Evolutionary conservation across 257 asterid genomes (phyloP).

Genomic region (Solanum chilense): DNA sequence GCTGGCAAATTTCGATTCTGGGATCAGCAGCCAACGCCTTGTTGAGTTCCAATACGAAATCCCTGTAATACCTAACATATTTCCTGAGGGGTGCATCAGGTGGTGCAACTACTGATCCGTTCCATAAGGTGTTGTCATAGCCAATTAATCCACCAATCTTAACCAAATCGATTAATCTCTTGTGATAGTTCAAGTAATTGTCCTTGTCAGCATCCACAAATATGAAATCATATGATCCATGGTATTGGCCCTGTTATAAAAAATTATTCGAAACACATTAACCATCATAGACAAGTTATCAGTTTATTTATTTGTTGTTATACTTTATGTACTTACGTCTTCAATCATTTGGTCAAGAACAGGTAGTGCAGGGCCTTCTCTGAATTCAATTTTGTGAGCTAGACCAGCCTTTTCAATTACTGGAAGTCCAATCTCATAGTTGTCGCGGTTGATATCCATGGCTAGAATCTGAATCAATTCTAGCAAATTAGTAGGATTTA

Average conservation of each 20-base stretch:
- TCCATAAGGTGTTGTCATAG: slow-evolving; percentile 59
- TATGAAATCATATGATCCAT: slow-evolving; percentile 47
- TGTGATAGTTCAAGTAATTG: slow-evolving; percentile 51
- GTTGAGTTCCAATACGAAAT: slow-evolving; percentile 27
- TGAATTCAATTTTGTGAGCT: slow-evolving; percentile 37
- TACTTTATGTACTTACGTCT: background rate
- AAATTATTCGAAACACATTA: background rate
- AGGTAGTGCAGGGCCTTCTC: slow-evolving; percentile 9
- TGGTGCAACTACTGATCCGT: slow-evolving; percentile 29
- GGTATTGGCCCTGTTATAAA: slow-evolving; percentile 29
- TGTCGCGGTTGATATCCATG: slow-evolving; percentile 41
- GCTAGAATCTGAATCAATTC: slow-evolving; percentile 25
- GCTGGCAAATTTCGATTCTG: slow-evolving; percentile 48
- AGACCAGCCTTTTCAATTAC: slow-evolving; percentile 37
- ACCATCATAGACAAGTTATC: background rate
- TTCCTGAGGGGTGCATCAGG: slow-evolving; percentile 36
- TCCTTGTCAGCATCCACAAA: slow-evolving; percentile 70
- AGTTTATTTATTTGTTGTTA: background rate
- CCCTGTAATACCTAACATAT: slow-evolving; percentile 16
- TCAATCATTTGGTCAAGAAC: slow-evolving; percentile 10
- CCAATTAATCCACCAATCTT: slow-evolving; percentile 54
- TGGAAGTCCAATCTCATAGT: slow-evolving; percentile 41
- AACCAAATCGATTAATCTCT: slow-evolving; percentile 30
- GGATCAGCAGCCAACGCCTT: slow-evolving; percentile 35
- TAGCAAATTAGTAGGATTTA: background rate